Evolutionary conservation across 768 basidiomycete genomes (phyloP).

Genomic region (Tylopilus vinaceipallidus): DNA sequence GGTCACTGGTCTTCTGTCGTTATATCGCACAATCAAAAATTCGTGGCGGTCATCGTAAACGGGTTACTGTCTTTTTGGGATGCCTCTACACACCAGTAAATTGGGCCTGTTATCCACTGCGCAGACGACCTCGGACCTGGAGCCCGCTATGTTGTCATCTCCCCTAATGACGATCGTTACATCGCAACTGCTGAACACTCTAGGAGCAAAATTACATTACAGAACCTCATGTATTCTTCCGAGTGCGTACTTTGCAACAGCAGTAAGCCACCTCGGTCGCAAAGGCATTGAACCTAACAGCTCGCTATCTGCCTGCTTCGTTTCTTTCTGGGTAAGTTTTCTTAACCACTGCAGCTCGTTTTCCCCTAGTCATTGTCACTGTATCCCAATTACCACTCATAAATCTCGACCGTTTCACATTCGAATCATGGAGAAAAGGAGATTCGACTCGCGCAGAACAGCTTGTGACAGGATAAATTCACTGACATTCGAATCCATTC

Average conservation of each 20-base stretch:
- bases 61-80: constrained; percentile 1
- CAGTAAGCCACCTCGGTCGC: too few species aligned
- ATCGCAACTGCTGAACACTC: background rate
- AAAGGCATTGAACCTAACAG: too few species aligned
- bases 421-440: background rate
- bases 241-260: too few species aligned
- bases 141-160: background rate
- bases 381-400: too few species aligned
- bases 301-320: too few species aligned
- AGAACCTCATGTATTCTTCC: background rate
- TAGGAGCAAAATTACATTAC: background rate
- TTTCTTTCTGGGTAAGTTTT: too few species aligned
- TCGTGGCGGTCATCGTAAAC: too few species aligned
- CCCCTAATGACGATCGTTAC: too few species aligned
- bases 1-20: background rate
- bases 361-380: too few species aligned
- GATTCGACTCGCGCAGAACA: background rate
- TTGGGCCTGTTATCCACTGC: constrained; percentile 1
- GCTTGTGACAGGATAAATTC: background rate
- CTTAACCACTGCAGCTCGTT: too few species aligned
- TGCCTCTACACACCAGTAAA: background rate
- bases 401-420: too few species aligned
- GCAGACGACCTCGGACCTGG: constrained; percentile 1
- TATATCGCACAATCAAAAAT: background rate
- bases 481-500: background rate